These are phyloP conservation scores for Perkinsus olseni DNA, from an alignment of 169 alveolate species.

Conservation along the genomic window DNA sequence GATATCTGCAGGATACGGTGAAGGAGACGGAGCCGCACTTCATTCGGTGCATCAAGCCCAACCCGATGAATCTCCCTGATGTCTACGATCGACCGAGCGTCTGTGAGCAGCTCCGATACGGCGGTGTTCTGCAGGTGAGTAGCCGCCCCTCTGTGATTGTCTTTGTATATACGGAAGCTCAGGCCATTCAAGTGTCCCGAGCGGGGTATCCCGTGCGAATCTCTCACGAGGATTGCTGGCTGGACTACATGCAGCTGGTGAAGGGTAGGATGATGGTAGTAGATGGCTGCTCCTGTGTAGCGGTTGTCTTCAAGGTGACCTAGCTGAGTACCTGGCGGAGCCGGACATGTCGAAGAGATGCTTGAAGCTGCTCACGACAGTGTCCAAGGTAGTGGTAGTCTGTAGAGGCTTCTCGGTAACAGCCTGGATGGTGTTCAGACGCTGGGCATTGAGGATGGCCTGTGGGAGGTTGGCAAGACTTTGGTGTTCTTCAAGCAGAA, in stretches of 20 bases:
- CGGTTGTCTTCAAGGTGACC: not conserved
- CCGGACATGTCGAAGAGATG: not conserved
- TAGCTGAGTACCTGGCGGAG: not conserved
- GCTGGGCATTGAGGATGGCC: not conserved
- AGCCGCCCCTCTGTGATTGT: too few species aligned
- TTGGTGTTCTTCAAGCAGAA: constrained; percentile 27
- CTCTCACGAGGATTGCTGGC: constrained; percentile 68
- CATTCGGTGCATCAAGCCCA: constrained; percentile 88
- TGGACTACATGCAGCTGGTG: constrained; percentile 59
- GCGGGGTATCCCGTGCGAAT: constrained; percentile 89
- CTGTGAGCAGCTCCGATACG: constrained; percentile 56
- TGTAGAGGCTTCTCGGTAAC: not conserved
- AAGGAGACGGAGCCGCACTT: constrained; percentile 74
- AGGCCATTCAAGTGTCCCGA: constrained; percentile 83
- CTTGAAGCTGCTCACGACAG: not conserved
- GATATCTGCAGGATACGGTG: constrained; percentile 31
- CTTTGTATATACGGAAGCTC: too few species aligned
- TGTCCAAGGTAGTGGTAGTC: not conserved
- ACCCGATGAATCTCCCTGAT: constrained; percentile 57
- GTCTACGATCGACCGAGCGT: constrained; percentile 61
- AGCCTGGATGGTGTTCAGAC: not conserved
- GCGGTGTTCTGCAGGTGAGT: constrained; percentile 68
- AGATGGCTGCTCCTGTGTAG: not conserved
- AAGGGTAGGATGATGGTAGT: not conserved
- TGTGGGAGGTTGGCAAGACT: constrained; percentile 38